Evolutionary conservation across 306 rosid genomes (phyloP).

Genomic region (Cicer pinnatifidum): DNA sequence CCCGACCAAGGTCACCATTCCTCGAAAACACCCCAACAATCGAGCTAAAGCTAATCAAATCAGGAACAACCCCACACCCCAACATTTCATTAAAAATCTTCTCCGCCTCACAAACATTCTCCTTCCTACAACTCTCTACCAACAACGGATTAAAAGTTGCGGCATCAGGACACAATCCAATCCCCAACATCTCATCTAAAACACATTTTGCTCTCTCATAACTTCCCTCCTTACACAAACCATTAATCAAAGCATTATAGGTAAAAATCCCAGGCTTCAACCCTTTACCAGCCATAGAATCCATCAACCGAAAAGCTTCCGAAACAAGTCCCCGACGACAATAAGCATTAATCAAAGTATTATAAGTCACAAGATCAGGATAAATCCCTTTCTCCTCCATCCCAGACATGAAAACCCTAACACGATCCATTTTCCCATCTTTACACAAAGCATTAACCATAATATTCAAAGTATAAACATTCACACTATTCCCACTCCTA

Average conservation of each 20-base stretch:
- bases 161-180: slow-evolving; percentile 72
- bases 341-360: slow-evolving; percentile 71
- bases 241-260: slow-evolving; percentile 75
- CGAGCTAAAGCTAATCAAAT: slow-evolving; percentile 77
- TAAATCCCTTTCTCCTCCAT: slow-evolving; percentile 68
- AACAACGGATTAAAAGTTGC: slow-evolving; percentile 72
- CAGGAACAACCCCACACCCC: slow-evolving; percentile 61
- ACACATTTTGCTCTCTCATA: slow-evolving; percentile 59
- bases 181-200: slow-evolving; percentile 66
- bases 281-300: slow-evolving; percentile 59
- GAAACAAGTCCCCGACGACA: slow-evolving; percentile 63
- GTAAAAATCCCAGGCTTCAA: slow-evolving; percentile 72
- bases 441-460: slow-evolving; percentile 77
- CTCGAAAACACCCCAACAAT: slow-evolving; percentile 68
- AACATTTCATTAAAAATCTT: slow-evolving; percentile 69
- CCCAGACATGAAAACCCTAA: slow-evolving; percentile 55
- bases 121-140: slow-evolving; percentile 70
- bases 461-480: slow-evolving; percentile 79
- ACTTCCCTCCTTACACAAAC: slow-evolving; percentile 73
- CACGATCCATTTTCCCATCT: slow-evolving; percentile 57
- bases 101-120: slow-evolving; percentile 65
- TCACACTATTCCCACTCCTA: slow-evolving; percentile 54
- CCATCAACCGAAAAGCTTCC: slow-evolving; percentile 63
- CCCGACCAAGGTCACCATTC: slow-evolving; percentile 64
- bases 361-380: slow-evolving; percentile 76